Percentiles rank a stretch among this genome's conserved stretches.
These are phyloP conservation scores for Phytophthora vignae DNA, from an alignment of 352 stramenopile genomes.

Conservation along the genomic window DNA sequence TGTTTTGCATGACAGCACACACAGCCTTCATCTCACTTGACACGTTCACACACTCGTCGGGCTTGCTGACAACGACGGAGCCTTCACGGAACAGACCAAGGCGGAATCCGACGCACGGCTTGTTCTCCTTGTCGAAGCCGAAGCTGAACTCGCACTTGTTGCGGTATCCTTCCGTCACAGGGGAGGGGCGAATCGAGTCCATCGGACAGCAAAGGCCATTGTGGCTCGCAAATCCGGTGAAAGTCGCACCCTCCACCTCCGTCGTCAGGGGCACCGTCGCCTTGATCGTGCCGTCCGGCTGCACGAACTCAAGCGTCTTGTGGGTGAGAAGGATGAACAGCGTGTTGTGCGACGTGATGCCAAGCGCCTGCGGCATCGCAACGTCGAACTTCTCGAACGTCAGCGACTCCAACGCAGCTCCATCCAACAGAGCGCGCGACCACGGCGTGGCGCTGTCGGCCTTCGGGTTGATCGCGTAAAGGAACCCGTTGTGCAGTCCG, in stretches of 20 bases:
- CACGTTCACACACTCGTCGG: constrained; percentile 83
- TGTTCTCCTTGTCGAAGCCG: constrained; percentile 78
- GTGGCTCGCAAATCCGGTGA: constrained; percentile 82
- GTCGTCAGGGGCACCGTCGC: constrained; percentile 43
- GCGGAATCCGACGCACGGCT: constrained; percentile 90
- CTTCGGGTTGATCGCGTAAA: constrained; percentile 60
- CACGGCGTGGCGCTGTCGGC: constrained; percentile 34
- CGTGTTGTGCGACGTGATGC: constrained; percentile 82
- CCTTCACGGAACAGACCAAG: constrained; percentile 85
- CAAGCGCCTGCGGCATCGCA: constrained; percentile 39
- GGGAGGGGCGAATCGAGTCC: constrained; percentile 89
- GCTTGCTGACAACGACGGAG: constrained; percentile 71
- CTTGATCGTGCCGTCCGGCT: constrained; percentile 45
- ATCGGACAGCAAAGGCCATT: constrained; percentile 87
- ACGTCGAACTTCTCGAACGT: constrained; percentile 52
- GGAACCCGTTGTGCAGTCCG: constrained; percentile 73
- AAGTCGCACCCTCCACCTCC: constrained; percentile 14
- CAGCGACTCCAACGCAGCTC: constrained; percentile 56
- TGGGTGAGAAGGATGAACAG: constrained; percentile 71
- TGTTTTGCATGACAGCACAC: constrained; percentile 66
- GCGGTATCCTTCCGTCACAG: constrained; percentile 89
- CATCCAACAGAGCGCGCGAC: constrained; percentile 60
- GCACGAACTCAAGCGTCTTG: constrained; percentile 52
- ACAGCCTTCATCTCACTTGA: constrained; percentile 84
- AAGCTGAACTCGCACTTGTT: constrained; percentile 99